phyloP scores from a whole-genome alignment of 2,329 filamentous ascomycete genomes.

The Calonectria ilicicola region DNA sequence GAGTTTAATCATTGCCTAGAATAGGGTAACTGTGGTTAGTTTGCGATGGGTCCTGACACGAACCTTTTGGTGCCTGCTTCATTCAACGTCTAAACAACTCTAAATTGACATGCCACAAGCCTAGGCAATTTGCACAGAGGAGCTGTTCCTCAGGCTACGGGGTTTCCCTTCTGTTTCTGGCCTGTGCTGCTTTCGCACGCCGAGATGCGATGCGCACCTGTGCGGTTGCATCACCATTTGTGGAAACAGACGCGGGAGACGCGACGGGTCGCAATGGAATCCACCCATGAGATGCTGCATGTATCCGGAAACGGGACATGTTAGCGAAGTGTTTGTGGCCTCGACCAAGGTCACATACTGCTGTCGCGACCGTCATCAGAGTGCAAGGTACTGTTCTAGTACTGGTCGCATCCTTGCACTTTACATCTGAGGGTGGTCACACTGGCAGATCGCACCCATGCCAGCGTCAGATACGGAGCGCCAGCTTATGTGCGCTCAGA shows the following conservation, averaged over 20 bases:
- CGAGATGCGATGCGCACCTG: not conserved
- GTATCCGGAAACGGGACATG: slow-evolving; percentile 34
- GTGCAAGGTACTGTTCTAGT: slow-evolving; percentile 13
- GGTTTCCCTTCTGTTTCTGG: not conserved
- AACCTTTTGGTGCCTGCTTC: slow-evolving; percentile 15
- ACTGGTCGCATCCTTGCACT: slow-evolving; percentile 10
- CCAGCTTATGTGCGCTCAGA: slow-evolving; percentile 6
- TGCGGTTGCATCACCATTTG: slow-evolving; percentile 7
- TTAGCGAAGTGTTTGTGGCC: slow-evolving; percentile 30
- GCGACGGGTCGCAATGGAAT: not conserved
- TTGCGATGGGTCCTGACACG: not conserved
- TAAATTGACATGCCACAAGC: slow-evolving; percentile 12
- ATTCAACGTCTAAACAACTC: slow-evolving; percentile 21
- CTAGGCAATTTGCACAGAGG: not conserved
- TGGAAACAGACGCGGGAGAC: slow-evolving; percentile 13
- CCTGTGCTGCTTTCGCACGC: not conserved
- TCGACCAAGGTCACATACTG: slow-evolving; percentile 7
- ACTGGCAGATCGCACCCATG: not conserved
- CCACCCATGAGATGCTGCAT: slow-evolving; percentile 25
- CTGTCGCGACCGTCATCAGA: not conserved
- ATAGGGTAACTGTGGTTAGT: not conserved
- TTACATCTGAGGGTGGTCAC: slow-evolving; percentile 16
- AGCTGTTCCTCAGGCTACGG: not conserved
- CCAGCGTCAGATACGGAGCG: not conserved
- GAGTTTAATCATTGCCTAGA: not conserved